phyloP scores from a whole-genome alignment of 306 rosid species.

The Quercus aquifolioides region DNA sequence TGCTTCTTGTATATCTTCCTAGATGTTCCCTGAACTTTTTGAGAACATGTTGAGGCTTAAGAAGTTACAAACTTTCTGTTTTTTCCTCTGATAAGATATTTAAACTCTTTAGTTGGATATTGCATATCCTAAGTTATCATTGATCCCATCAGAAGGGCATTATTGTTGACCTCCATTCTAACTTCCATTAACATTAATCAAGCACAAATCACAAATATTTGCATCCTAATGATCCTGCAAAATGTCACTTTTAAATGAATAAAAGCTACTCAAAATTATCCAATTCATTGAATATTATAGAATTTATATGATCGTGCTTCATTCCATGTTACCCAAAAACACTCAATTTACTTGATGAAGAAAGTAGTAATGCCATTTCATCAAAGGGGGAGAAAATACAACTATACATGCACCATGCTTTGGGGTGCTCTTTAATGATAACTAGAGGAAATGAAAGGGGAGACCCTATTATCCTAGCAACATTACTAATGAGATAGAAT shows the following conservation, averaged over 20 bases:
- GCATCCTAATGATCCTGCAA: conserved; percentile 39
- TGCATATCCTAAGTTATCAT: conserved; percentile 15
- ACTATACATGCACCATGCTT: background rate
- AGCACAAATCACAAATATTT: too few species aligned
- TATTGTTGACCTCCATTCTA: conserved; percentile 11
- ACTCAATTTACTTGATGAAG: too few species aligned
- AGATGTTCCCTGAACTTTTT: too few species aligned
- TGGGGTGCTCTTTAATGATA: conserved; percentile 10
- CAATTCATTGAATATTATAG: background rate
- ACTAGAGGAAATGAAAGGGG: background rate
- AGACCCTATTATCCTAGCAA: too few species aligned
- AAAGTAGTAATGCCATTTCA: too few species aligned
- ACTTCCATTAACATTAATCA: background rate
- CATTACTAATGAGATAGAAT: too few species aligned
- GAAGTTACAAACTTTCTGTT: too few species aligned
- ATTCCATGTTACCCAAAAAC: too few species aligned
- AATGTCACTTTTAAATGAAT: background rate
- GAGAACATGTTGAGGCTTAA: too few species aligned
- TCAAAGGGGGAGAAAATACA: too few species aligned
- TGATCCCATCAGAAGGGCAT: background rate
- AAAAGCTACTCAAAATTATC: background rate
- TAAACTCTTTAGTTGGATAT: conserved; percentile 15
- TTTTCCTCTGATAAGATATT: background rate
- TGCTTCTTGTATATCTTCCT: too few species aligned
- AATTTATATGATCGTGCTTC: too few species aligned